A percentile compares a stretch with the other conserved stretches of the same genome.
Evolutionary conservation across 495 filamentous ascomycete genomes (phyloP).

Genomic region (Xylaria flabelliformis): DNA sequence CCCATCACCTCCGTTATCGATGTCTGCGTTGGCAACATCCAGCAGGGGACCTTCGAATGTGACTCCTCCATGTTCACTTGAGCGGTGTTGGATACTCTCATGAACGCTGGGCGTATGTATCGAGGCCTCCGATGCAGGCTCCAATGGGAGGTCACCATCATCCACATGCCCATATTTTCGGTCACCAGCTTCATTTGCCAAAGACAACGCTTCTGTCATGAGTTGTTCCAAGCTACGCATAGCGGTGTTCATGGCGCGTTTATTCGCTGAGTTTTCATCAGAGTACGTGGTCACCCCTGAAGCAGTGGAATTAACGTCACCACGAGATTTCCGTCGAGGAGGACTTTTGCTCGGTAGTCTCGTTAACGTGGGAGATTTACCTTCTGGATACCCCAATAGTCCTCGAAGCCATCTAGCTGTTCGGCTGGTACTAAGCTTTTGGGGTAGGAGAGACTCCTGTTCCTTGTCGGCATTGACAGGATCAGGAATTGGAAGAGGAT

Average conservation of each 20-base stretch:
- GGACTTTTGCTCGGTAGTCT: slow-evolving; percentile 37
- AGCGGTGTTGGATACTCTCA: slow-evolving; percentile 29
- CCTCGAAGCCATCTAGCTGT: slow-evolving; percentile 38
- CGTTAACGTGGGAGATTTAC: slow-evolving; percentile 30
- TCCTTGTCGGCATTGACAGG: slow-evolving; percentile 1
- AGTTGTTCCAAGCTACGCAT: slow-evolving; percentile 55
- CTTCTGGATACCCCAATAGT: slow-evolving; percentile 34
- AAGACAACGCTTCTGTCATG: slow-evolving; percentile 51
- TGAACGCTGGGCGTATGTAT: slow-evolving; percentile 27
- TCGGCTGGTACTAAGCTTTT: slow-evolving; percentile 26
- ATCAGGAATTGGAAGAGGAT: neutral
- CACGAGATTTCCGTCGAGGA: slow-evolving; percentile 32
- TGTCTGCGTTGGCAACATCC: slow-evolving; percentile 2
- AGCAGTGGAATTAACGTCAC: slow-evolving; percentile 31
- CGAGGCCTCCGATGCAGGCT: slow-evolving; percentile 26
- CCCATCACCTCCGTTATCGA: slow-evolving; percentile 7
- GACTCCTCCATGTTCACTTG: slow-evolving; percentile 23
- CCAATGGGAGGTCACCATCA: slow-evolving; percentile 25
- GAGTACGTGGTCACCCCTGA: slow-evolving; percentile 39
- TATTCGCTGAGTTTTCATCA: slow-evolving; percentile 25
- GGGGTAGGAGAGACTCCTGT: slow-evolving; percentile 10
- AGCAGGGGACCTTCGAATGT: neutral
- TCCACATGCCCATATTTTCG: slow-evolving; percentile 30
- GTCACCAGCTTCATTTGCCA: slow-evolving; percentile 49
- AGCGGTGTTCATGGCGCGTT: slow-evolving; percentile 38